A percentile compares a stretch with the other conserved stretches of the same genome.
Conservation (phyloP, 2,329 filamentous ascomycete genomes). For the Colletotrichum sublineola region DNA sequence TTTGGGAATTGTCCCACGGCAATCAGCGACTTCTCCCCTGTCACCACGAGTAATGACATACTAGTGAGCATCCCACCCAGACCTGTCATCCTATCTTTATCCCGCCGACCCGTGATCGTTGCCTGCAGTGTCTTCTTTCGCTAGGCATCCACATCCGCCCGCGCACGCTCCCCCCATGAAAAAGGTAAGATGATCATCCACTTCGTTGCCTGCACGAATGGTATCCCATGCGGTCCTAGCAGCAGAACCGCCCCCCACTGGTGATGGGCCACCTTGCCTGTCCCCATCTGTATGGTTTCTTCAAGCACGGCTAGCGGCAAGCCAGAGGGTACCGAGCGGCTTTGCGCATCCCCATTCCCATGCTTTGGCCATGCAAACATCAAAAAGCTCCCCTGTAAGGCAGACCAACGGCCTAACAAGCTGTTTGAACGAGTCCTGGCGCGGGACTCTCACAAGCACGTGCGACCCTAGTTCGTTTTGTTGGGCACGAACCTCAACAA, state of each 20-base stretch:
- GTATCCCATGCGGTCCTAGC: neutral
- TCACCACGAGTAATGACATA: neutral
- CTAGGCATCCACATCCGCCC: too few relatives aligned
- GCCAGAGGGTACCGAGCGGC: neutral
- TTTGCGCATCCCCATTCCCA: neutral
- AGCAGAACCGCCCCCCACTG: neutral
- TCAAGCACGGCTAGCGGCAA: neutral
- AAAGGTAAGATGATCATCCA: neutral
- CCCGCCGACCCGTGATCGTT: too few relatives aligned
- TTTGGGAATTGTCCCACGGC: neutral
- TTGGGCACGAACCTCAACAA: neutral
- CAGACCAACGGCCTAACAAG: neutral
- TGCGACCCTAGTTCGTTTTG: neutral
- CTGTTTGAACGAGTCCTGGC: neutral
- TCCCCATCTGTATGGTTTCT: neutral
- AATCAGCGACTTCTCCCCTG: neutral
- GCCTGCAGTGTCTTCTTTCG: neutral
- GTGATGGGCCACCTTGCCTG: too few relatives aligned
- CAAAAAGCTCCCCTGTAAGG: neutral
- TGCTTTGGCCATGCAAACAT: neutral
- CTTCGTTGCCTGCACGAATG: neutral
- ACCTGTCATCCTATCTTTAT: too few relatives aligned
- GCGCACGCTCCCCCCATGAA: neutral
- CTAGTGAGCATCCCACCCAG: neutral
- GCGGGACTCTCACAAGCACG: neutral